A percentile compares a stretch with the other conserved stretches of the same genome.
phyloP scores from a whole-genome alignment of 805 yeast species.

The Candida xiaguanensis region DNA sequence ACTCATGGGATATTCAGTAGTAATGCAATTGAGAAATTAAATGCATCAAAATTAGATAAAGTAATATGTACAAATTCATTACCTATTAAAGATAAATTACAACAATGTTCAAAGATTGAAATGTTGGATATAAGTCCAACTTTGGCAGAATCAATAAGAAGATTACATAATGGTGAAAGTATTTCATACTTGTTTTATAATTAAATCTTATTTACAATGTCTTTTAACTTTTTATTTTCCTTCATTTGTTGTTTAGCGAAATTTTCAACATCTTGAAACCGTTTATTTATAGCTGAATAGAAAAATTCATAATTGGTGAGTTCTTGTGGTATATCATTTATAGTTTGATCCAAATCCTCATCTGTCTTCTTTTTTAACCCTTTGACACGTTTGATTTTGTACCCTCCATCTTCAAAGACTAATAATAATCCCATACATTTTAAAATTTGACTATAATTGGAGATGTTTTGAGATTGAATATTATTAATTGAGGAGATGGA shows the following conservation, averaged over 20 bases:
- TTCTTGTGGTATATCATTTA: conserved; percentile 44
- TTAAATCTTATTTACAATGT: conserved; percentile 11
- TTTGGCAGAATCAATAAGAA: conserved; percentile 88
- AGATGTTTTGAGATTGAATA: background rate
- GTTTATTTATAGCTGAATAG: conserved; percentile 49
- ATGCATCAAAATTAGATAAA: conserved; percentile 59
- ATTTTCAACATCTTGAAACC: conserved; percentile 87
- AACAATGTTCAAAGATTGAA: conserved; percentile 63
- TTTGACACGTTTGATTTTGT: conserved; percentile 69
- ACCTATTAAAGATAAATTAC: conserved; percentile 67
- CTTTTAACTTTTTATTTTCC: conserved; percentile 55
- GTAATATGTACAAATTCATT: conserved; percentile 93
- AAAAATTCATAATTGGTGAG: conserved; percentile 27
- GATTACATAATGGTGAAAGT: conserved; percentile 95
- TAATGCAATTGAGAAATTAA: conserved; percentile 70
- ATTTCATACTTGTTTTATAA: conserved; percentile 82
- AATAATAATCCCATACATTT: conserved; percentile 78
- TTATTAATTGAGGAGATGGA: background rate
- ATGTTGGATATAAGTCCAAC: conserved; percentile 82
- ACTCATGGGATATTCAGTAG: conserved; percentile 95
- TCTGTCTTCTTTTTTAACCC: conserved; percentile 57
- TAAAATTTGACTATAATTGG: conserved; percentile 47
- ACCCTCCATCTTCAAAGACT: conserved; percentile 33
- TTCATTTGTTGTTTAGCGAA: conserved; percentile 82
- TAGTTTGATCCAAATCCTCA: conserved; percentile 39